Evolutionary conservation across 2,329 filamentous ascomycete species (phyloP), one percentile per base, ranked within the genome.

Genomic region (Colletotrichum liriopes): DNA sequence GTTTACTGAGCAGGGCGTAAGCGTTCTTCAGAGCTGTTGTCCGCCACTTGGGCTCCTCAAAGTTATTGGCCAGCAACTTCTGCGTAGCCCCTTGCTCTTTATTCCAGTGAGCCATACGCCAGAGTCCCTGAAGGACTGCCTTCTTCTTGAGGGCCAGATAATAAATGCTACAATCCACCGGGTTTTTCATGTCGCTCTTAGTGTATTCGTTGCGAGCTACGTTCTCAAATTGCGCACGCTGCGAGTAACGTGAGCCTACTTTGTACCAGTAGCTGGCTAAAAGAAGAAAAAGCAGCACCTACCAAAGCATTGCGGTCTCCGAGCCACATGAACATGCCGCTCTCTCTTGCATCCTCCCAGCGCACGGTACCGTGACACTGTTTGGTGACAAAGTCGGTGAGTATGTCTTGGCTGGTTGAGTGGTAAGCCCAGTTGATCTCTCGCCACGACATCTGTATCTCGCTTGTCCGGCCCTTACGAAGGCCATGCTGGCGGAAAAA

Each of bases 291-390:
- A 64, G 81, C 26, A 11, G 26, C 16, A 20, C 91, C 81, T 86
- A 96, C 94, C 79, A 98, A 85, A 29, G 94, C 91, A 66, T 88
- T 89, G 23, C 87, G 82, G 80, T 98, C 95, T 0, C 91, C 90
- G 74, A 99, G 87, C 96, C 96, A 99, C 91, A 98, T 96, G 79
- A 98, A 98, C 67, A 98, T 88, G 14, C 96, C 96, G 75, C 93
- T 94, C 79, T 97, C 93, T 58, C 93, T 89, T 1, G 96, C 96
- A 77, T 95, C 89, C 74, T 93, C 89, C 96, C 96, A 99, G 8
- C 92, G 84, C 84, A 98, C 87, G 71, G 90, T 92, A 1, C 93
- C 92, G 74, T 95, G 93, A 76, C 93, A 95, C 77, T 97, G 94
- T 26, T 90, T 87, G 14, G 92, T 91, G 12, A 98, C 93, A 76